Conservation (phyloP, 176 grass and related monocot species). For the Saccharum officinarum region DNA sequence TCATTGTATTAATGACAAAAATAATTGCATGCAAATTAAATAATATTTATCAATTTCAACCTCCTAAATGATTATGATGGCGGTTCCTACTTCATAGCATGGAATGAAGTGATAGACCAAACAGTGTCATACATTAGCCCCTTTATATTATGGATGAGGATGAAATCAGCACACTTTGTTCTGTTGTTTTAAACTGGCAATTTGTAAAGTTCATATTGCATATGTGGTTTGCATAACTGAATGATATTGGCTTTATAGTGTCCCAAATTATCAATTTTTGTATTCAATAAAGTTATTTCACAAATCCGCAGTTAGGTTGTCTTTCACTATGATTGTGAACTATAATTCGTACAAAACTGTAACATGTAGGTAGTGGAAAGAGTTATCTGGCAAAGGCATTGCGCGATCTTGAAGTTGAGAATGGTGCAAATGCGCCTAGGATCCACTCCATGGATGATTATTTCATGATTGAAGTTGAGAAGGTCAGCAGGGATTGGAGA, state of each 20-base stretch:
- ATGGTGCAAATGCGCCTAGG: slow-evolving; percentile 87
- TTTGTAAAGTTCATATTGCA: not conserved
- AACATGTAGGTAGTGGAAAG: slow-evolving; percentile 90
- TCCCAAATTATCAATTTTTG: not conserved
- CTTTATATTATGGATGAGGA: slow-evolving; percentile 5
- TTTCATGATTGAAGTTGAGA: slow-evolving; percentile 99
- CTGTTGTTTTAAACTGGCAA: not conserved
- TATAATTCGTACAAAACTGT: no score
- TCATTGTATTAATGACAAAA: not conserved
- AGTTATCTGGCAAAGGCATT: slow-evolving; percentile 92
- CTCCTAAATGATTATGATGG: not conserved
- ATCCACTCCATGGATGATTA: slow-evolving; percentile 99
- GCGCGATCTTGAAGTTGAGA: slow-evolving; percentile 89
- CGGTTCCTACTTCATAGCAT: not conserved
- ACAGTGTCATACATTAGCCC: slow-evolving; percentile 1
- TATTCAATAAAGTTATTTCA: slow-evolving; percentile 13
- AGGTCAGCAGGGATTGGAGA: slow-evolving; percentile 47
- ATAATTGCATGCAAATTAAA: not conserved
- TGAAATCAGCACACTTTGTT: not conserved
- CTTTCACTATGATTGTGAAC: no score
- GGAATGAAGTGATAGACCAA: not conserved
- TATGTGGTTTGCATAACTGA: no score
- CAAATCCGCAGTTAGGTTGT: not conserved
- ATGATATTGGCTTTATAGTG: no score
- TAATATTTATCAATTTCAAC: not conserved